Percentiles rank a stretch among this genome's conserved stretches.
These are phyloP conservation scores for Aphanomyces euteiches DNA, from an alignment of 352 stramenopile species.

Conservation along the genomic window DNA sequence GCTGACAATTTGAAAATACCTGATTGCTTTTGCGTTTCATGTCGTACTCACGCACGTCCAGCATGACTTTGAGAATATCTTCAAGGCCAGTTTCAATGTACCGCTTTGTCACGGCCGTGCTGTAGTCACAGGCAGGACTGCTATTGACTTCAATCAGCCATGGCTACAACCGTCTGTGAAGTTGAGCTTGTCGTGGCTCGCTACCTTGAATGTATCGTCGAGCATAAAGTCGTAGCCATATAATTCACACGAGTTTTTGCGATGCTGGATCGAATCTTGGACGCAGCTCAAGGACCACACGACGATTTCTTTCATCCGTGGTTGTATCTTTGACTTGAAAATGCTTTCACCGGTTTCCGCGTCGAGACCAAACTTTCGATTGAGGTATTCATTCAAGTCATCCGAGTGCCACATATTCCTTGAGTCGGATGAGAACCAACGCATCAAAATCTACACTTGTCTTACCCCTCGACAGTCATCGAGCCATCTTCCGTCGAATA, in stretches of 20 bases:
- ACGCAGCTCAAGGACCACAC: constrained; percentile 79
- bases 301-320: constrained; percentile 85
- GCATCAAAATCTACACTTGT: neutral
- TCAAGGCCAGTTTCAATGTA: constrained; percentile 83
- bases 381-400: constrained; percentile 59
- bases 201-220: constrained; percentile 58
- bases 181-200: neutral
- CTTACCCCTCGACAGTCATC: constrained; percentile 36
- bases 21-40: constrained; percentile 38
- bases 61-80: constrained; percentile 86
- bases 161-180: constrained; percentile 29
- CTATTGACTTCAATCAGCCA: constrained; percentile 94
- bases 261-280: constrained; percentile 83
- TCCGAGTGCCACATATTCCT: constrained; percentile 78
- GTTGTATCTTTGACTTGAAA: constrained; percentile 56
- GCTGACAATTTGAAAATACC: neutral
- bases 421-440: no score
- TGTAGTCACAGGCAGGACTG: constrained; percentile 91
- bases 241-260: constrained; percentile 88
- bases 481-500: constrained; percentile 63
- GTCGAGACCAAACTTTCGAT: constrained; percentile 12
- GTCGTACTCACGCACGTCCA: constrained; percentile 79
- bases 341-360: constrained; percentile 35
- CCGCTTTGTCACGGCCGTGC: constrained; percentile 81
- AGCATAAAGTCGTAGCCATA: constrained; percentile 95